A percentile compares a stretch with the other conserved stretches of the same genome.
phyloP scores from a whole-genome alignment of 2,329 filamentous ascomycete species.

The Neonectria punicea region DNA sequence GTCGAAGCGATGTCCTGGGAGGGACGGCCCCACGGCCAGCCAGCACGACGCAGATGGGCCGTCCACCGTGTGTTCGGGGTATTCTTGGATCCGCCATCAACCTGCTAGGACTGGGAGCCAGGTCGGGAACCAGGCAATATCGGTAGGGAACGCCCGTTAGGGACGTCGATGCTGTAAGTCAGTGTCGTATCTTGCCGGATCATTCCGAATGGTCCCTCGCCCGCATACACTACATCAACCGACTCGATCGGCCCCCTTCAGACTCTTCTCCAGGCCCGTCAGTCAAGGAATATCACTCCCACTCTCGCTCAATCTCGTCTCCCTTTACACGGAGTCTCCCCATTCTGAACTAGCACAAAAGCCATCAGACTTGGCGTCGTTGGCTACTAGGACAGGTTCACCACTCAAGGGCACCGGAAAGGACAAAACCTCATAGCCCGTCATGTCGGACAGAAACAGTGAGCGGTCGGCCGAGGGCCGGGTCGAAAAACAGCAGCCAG shows the following conservation, averaged over 20 bases:
- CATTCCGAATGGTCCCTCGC: background rate
- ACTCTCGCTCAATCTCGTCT: background rate
- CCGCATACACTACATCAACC: slow-evolving; percentile 23
- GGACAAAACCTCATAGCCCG: background rate
- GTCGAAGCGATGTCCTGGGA: background rate
- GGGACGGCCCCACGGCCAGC: slow-evolving; percentile 1
- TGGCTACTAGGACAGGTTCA: slow-evolving; percentile 8
- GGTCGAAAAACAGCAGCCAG: slow-evolving; percentile 11
- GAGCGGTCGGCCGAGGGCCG: slow-evolving; percentile 10
- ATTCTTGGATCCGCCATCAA: background rate
- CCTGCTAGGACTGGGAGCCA: background rate
- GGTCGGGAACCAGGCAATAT: background rate
- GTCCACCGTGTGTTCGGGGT: background rate
- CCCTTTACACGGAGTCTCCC: background rate
- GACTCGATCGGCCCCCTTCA: slow-evolving; percentile 11
- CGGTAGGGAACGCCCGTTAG: background rate
- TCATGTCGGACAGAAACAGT: slow-evolving; percentile 15
- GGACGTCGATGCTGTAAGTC: background rate
- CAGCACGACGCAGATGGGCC: slow-evolving; percentile 9
- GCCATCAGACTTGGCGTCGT: slow-evolving; percentile 19
- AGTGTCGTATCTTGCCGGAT: background rate
- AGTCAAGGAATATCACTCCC: background rate
- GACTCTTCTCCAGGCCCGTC: background rate
- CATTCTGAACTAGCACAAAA: background rate
- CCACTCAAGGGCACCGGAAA: background rate